Evolutionary conservation across 2,329 filamentous ascomycete species (phyloP), one percentile per base, ranked within the genome.

Genomic region (Claviceps cyperi): DNA sequence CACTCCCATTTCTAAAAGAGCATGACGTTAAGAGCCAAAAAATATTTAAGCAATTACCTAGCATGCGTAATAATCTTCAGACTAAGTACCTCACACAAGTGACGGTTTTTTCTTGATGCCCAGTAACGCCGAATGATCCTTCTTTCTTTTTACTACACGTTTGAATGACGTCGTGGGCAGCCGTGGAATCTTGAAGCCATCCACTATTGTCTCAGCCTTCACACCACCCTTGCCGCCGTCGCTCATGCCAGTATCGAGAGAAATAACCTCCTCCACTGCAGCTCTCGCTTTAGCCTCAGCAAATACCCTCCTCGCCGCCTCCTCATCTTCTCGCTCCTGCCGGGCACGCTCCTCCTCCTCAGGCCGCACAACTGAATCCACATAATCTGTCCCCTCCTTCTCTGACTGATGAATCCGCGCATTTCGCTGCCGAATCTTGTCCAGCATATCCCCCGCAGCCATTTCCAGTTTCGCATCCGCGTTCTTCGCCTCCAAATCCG

Each of bases 381-480:
- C 68, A 19, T 79, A 77, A 51, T 83, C 79, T 3, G 79, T 71
- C 2, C 79, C 80, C 53, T 87, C 81, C 60, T 80, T 79, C 50
- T 80, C 78, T 8, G 83, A 84, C 55, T 85, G 76, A 65, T 94
- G 87, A 47, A 92, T 81, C 55, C 89, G 75, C 7, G 92, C 92
- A 68, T 98, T 98, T 55, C 91, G 73, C 48, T 86, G 91, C 50
- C 91, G 76, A 51, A 98, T 96, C 69, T 96, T 90, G 65, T 98
- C 92, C 50, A 98, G 70, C 7, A 90, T 91, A 70, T 98, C 92
- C 2, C 92, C 92, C 43, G 96, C 87, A 17, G 86, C 87, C 90
- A 98, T 98, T 67, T 98, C 92, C 40, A 84, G 77, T 71, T 92
- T 90, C 1, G 90, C 90, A 64, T 98, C 92, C 21, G 85, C 71